A percentile compares a stretch with the other conserved stretches of the same genome.
Evolutionary conservation across 2,329 filamentous ascomycete genomes (phyloP).

Genomic region (Alternaria atra): DNA sequence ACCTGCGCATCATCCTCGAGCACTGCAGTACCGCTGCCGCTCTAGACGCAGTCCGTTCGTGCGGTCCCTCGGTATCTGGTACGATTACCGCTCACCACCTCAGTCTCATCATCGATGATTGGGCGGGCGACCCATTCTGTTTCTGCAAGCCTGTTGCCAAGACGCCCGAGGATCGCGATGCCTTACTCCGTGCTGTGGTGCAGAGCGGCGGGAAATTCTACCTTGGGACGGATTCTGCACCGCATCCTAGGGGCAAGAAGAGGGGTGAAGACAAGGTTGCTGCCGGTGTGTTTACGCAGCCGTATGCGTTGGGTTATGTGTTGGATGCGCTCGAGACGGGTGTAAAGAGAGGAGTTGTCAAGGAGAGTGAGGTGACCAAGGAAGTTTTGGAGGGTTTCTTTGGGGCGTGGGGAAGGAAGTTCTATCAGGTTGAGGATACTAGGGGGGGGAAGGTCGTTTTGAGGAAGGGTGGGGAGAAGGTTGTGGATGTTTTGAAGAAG

Average conservation of each 20-base stretch:
- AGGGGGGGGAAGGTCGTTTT: slow-evolving; percentile 64
- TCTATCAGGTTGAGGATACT: slow-evolving; percentile 63
- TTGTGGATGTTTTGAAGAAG: slow-evolving; percentile 64
- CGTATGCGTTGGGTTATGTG: slow-evolving; percentile 72
- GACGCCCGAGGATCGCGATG: slow-evolving; percentile 75
- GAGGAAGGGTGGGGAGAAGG: slow-evolving; percentile 63
- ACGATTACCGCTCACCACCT: slow-evolving; percentile 91
- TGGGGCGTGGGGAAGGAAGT: slow-evolving; percentile 64
- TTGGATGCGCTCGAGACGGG: slow-evolving; percentile 72
- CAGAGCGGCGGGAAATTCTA: slow-evolving; percentile 72
- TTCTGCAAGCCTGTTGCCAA: slow-evolving; percentile 77
- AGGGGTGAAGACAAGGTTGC: slow-evolving; percentile 62
- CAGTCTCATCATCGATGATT: slow-evolving; percentile 80
- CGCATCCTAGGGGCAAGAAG: slow-evolving; percentile 71
- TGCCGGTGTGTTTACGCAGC: slow-evolving; percentile 83
- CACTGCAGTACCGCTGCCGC: slow-evolving; percentile 89
- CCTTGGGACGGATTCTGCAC: slow-evolving; percentile 76
- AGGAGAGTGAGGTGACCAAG: slow-evolving; percentile 62
- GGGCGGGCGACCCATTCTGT: slow-evolving; percentile 74
- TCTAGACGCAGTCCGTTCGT: slow-evolving; percentile 77
- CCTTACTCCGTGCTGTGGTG: slow-evolving; percentile 70
- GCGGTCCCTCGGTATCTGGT: slow-evolving; percentile 78
- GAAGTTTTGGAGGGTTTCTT: slow-evolving; percentile 67
- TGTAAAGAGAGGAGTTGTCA: slow-evolving; percentile 63
- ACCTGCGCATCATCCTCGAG: slow-evolving; percentile 73